Base-by-base conservation (phyloP, 345 rosid genomes). In the Rhizophora apiculata region DNA sequence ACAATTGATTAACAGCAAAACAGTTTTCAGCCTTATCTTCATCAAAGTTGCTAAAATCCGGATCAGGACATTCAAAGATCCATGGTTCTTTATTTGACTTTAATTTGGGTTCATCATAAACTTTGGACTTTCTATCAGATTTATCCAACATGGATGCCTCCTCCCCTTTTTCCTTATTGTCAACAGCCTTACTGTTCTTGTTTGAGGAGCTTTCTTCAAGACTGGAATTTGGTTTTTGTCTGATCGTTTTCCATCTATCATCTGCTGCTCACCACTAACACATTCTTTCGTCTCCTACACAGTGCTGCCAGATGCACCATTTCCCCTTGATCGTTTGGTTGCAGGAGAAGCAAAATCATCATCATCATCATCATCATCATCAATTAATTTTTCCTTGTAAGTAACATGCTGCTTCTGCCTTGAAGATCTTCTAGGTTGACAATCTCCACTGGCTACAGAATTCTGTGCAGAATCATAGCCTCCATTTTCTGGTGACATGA, bases 21-120 rank as follows among this genome's bases (percentile, higher is more conserved):
- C 81, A 73, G 71, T 39, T 67, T 71, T 78, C 82, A 29, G 70
- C 74, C 77, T 61, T 76, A 27, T 61, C 63, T 76, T 77, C 78
- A 21, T 88, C 95, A 73, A 91, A 94, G 76, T 88, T 82, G 69
- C 21, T 79, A 70, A 94, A 94, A 34, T 94, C 93, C 46, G 93
- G 79, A 65, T 94, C 96, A 75, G 96, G 92, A 63, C 58, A 81
- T 29, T 65, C 77, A 4, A 73, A 11, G 30, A 60, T 54, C 22
- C 55, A 65, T 43, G 81, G 64, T 19, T 34, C 34, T 55, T 27
- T 59, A 26, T 55, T 32, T 61, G 67, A 21, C 64, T 69, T 31
- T 18, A 65, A 29, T 22, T 57, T 11, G 46, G 77, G 66, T 36
- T 49, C 75, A 32, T 49, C 64, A 43, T 72, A 71, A 63, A 19